Evolutionary conservation across 768 basidiomycete genomes (phyloP).

Genomic region (Leccinum barrowsii): DNA sequence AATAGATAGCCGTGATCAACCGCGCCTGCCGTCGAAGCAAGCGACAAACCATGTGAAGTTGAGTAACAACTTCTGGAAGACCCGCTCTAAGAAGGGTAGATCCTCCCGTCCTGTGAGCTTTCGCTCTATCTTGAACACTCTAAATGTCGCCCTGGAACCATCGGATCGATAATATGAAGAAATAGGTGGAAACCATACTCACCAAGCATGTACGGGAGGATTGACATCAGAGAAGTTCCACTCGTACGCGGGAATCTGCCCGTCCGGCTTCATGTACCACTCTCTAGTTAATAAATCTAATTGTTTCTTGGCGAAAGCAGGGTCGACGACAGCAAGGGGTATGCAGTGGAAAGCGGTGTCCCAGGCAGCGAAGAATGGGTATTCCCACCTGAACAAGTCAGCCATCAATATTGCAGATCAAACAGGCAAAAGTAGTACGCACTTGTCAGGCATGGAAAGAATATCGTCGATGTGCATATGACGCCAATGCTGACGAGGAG

Average conservation of each 20-base stretch:
- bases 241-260: conserved; percentile 97
- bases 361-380: conserved; percentile 99
- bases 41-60: conserved; percentile 88
- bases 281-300: conserved; percentile 93
- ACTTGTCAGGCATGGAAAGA: conserved; percentile 99
- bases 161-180: not conserved
- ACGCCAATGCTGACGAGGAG: conserved; percentile 72
- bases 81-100: conserved; percentile 88
- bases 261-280: conserved; percentile 99
- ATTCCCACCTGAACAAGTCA: conserved; percentile 73
- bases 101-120: conserved; percentile 92
- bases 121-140: conserved; percentile 98
- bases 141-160: conserved; percentile 79
- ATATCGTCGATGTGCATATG: conserved; percentile 96
- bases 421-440: conserved; percentile 20
- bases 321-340: conserved; percentile 93
- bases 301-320: conserved; percentile 95
- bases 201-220: conserved; percentile 98
- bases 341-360: conserved; percentile 99
- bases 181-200: conserved; percentile 13
- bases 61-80: conserved; percentile 94
- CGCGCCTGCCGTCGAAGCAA: not conserved
- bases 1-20: conserved; percentile 1
- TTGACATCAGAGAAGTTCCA: conserved; percentile 99
- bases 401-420: conserved; percentile 1